phyloP scores from a whole-genome alignment of 139 green algal genomes.

The Volvox reticuliferus region DNA sequence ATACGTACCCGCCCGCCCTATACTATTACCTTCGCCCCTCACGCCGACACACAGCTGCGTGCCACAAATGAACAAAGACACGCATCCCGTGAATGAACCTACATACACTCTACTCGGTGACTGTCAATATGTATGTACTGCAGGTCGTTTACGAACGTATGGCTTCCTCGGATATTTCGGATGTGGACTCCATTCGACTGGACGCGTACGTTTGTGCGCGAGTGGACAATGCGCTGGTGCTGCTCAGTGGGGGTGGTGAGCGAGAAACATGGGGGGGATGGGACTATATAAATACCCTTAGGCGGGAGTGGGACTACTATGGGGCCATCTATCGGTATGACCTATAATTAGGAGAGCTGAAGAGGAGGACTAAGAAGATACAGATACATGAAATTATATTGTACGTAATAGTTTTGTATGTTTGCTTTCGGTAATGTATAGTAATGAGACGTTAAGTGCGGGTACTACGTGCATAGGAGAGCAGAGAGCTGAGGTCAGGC shows the following conservation, averaged over 20 bases:
- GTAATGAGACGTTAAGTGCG: too few species aligned
- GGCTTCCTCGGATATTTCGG: too few species aligned
- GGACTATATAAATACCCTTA: too few species aligned
- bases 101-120: not conserved
- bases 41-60: not conserved
- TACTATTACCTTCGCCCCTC: not conserved
- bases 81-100: not conserved
- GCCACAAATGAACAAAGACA: not conserved
- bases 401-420: too few species aligned
- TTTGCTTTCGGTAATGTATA: too few species aligned
- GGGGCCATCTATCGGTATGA: too few species aligned
- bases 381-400: not conserved
- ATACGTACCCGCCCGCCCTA: not conserved
- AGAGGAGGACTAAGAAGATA: too few species aligned
- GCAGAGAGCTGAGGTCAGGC: not conserved
- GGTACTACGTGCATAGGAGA: not conserved
- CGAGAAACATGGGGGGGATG: too few species aligned
- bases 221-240: not conserved
- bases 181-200: not conserved
- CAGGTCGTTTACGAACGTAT: slow-evolving; percentile 21
- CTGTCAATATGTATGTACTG: too few species aligned
- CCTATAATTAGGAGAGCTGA: not conserved
- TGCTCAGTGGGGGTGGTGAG: not conserved
- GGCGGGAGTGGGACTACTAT: not conserved
- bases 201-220: slow-evolving; percentile 23